Conservation (phyloP, 1,284 basidiomycete species). For the Puccinia horiana region DNA sequence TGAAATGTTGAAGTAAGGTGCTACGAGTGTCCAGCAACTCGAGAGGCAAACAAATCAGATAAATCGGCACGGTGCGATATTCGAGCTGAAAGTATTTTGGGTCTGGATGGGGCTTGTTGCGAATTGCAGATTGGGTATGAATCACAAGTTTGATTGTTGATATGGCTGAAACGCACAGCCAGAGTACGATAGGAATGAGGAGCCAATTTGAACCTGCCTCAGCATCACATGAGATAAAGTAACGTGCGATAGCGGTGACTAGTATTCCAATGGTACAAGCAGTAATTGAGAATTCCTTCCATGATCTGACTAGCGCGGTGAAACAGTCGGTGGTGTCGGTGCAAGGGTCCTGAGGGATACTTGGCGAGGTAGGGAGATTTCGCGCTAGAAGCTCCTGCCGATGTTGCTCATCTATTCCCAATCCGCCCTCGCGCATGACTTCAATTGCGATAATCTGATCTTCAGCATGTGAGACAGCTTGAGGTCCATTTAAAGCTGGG, state of each 20-base stretch:
- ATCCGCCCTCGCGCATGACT: slow-evolving; percentile 30
- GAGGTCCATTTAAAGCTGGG: slow-evolving; percentile 18
- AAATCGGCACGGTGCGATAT: slow-evolving; percentile 4
- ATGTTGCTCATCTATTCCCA: slow-evolving; percentile 26
- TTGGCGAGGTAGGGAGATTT: not conserved
- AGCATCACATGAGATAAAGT: not conserved
- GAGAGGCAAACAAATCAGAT: slow-evolving; percentile 17
- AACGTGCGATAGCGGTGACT: not conserved
- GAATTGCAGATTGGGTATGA: not conserved
- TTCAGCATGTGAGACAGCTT: slow-evolving; percentile 28
- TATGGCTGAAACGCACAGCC: not conserved
- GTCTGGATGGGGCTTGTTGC: slow-evolving; percentile 3
- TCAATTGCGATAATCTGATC: slow-evolving; percentile 24
- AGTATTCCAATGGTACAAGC: slow-evolving; percentile 15
- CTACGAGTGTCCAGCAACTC: slow-evolving; percentile 23
- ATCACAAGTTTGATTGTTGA: slow-evolving; percentile 15
- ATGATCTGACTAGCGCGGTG: slow-evolving; percentile 19
- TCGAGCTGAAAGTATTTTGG: slow-evolving; percentile 2
- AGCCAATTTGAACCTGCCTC: slow-evolving; percentile 26
- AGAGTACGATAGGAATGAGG: slow-evolving; percentile 18
- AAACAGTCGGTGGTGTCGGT: not conserved
- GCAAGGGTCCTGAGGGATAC: not conserved
- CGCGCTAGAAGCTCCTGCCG: not conserved
- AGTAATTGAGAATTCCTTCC: slow-evolving; percentile 23
- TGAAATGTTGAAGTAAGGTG: slow-evolving; percentile 1